Evolutionary conservation across 768 basidiomycete species (phyloP).

Genomic region (Kwoniella shandongensis): DNA sequence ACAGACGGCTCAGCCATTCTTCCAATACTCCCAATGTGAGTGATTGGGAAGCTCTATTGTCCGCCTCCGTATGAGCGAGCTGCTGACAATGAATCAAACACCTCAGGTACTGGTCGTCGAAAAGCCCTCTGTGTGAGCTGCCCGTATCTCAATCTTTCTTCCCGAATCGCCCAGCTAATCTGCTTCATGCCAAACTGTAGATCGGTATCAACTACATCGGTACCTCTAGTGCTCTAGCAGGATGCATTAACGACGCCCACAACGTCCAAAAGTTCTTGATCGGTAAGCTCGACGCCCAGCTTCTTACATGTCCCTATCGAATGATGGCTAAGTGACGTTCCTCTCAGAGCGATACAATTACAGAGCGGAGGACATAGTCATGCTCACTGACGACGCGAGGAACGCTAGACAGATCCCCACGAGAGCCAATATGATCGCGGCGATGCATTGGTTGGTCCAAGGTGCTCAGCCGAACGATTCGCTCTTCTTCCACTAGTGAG

Average conservation of each 20-base stretch:
- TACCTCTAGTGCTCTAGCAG: constrained; percentile 65
- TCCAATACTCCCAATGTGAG: constrained; percentile 81
- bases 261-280: constrained; percentile 78
- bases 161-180: neutral
- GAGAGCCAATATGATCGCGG: constrained; percentile 74
- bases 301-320: neutral
- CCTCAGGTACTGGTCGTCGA: constrained; percentile 64
- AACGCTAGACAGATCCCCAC: constrained; percentile 72
- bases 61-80: too few species aligned
- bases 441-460: constrained; percentile 89
- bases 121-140: constrained; percentile 79
- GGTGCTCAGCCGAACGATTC: constrained; percentile 65
- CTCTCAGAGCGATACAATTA: constrained; percentile 65
- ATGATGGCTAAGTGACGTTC: neutral
- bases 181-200: constrained; percentile 56
- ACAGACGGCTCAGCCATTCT: constrained; percentile 62
- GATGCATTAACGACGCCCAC: constrained; percentile 88
- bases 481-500: constrained; percentile 53
- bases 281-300: constrained; percentile 27
- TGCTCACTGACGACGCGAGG: constrained; percentile 72
- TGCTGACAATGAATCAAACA: neutral
- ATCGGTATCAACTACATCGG: constrained; percentile 81
- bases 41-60: constrained; percentile 6
- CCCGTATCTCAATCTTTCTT: constrained; percentile 55
- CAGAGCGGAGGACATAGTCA: constrained; percentile 74